These are phyloP conservation scores for Vigna angularis DNA, from an alignment of 306 rosid species.

Conservation along the genomic window DNA sequence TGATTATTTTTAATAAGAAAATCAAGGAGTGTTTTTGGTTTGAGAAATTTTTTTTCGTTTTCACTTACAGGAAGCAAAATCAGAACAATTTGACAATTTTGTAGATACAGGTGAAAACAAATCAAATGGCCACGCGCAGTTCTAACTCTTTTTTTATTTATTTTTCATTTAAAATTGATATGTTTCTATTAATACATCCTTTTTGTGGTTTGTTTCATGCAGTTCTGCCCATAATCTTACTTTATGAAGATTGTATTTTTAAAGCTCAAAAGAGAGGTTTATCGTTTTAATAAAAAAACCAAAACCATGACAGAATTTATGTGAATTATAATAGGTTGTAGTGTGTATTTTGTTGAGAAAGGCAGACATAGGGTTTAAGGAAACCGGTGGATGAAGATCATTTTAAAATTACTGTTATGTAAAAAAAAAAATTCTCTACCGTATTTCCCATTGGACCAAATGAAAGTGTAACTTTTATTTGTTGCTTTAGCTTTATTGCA, in stretches of 20 bases:
- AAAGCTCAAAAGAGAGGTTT: slow-evolving; percentile 1
- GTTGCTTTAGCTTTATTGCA: slow-evolving; percentile 35
- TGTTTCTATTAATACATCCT: background rate
- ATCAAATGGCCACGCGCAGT: background rate
- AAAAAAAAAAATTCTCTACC: slow-evolving; percentile 25
- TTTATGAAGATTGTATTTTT: slow-evolving; percentile 29
- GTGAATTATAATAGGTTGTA: background rate
- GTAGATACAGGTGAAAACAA: background rate
- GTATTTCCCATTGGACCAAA: slow-evolving; percentile 29
- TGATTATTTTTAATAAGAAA: slow-evolving; percentile 9
- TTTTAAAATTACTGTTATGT: slow-evolving; percentile 31
- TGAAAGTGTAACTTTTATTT: slow-evolving; percentile 22
- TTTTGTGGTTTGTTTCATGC: slow-evolving; percentile 19
- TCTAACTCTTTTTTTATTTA: background rate
- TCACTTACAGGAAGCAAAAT: background rate
- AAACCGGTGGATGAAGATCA: background rate
- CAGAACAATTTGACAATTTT: background rate
- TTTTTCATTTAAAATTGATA: slow-evolving; percentile 4
- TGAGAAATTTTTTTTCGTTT: background rate
- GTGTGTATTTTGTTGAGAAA: slow-evolving; percentile 31
- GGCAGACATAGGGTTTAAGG: slow-evolving; percentile 11
- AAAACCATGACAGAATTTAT: background rate
- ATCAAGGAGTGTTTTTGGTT: background rate
- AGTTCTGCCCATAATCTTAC: background rate
- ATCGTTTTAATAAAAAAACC: background rate